Conservation (phyloP, 371 early-diverging fungal species). For the Funneliformis caledonium region DNA sequence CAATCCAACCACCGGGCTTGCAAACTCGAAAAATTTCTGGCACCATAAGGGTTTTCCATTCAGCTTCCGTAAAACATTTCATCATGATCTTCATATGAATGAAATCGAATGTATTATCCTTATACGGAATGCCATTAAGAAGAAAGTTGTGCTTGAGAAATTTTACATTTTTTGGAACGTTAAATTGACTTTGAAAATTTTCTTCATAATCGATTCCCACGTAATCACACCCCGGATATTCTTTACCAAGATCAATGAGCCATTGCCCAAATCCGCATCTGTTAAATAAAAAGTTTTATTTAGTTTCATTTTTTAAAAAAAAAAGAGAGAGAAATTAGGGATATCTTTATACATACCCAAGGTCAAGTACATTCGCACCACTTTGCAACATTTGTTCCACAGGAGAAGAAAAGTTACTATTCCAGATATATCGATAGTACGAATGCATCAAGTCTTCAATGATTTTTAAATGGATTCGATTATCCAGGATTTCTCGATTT, state of each 20-base stretch:
- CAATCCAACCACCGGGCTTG: slow-evolving; percentile 59
- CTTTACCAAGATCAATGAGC: background rate
- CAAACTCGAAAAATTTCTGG: slow-evolving; percentile 51
- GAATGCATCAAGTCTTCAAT: background rate
- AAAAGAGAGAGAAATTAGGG: background rate
- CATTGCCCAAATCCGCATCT: slow-evolving; percentile 5
- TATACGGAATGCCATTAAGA: slow-evolving; percentile 44
- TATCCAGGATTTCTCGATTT: background rate
- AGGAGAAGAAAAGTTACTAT: background rate
- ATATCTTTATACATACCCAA: background rate
- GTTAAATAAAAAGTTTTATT: background rate
- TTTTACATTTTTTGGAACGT: background rate
- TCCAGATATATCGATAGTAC: slow-evolving; percentile 2
- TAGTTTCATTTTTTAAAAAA: background rate
- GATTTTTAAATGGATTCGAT: background rate
- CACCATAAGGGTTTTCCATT: slow-evolving; percentile 50
- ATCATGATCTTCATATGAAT: slow-evolving; percentile 62
- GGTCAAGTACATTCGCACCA: slow-evolving; percentile 16
- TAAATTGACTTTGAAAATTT: background rate
- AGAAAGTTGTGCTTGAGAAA: background rate
- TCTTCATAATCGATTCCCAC: background rate
- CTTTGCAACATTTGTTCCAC: background rate
- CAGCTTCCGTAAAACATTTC: slow-evolving; percentile 49
- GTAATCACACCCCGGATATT: background rate
- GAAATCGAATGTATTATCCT: slow-evolving; percentile 62